Base-by-base conservation (phyloP, 371 early-diverging fungal genomes). In the Zancudomyces culisetae region DNA sequence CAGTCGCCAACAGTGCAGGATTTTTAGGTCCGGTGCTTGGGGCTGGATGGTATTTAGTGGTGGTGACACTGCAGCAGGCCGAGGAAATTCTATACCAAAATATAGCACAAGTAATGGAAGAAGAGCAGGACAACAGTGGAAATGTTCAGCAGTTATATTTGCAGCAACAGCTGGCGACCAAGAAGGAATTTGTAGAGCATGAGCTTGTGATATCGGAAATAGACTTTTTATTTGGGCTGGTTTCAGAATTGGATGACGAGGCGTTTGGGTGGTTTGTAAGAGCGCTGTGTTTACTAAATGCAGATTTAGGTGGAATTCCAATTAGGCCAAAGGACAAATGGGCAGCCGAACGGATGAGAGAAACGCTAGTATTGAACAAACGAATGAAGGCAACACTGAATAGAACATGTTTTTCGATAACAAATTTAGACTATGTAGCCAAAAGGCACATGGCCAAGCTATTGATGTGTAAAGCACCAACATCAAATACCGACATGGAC, bases 11-110 rank as follows among this genome's bases (percentile, higher is more conserved):
- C 28, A 74, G 89, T 15, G 76, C 90, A 2, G 73, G 80, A 64
- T 79, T 72, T 22, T 70, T 93, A 41, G 78, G 80, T 2, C 70
- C 79, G 2, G 77, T 78, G 2, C 62, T 96, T 43, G 85, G 80
- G 10, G 68, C 78, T 19, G 75, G 84, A 20, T 96, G 97, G 97
- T 87, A 80, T 56, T 63, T 79, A 23, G 76, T 94, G 0, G 60
- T 93, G 27, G 89, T 88, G 55, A 87, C 91, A 0, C 66, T 93
- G 55, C 91, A 92, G 57, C 77, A 82, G 20, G 85, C 87, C 0
- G 88, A 91, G 24, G 76, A 75, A 52, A 55, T 79, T 19, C 55
- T 85, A 43, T 57, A 45, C 30, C 66, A 56, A 49, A 63, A 53
- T 40, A 23, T 27, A 27, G n/a, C 26, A 4, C 24, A 48, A 10